Conservation (phyloP, 2,329 filamentous ascomycete genomes). For the Metarhizium anisopliae region DNA sequence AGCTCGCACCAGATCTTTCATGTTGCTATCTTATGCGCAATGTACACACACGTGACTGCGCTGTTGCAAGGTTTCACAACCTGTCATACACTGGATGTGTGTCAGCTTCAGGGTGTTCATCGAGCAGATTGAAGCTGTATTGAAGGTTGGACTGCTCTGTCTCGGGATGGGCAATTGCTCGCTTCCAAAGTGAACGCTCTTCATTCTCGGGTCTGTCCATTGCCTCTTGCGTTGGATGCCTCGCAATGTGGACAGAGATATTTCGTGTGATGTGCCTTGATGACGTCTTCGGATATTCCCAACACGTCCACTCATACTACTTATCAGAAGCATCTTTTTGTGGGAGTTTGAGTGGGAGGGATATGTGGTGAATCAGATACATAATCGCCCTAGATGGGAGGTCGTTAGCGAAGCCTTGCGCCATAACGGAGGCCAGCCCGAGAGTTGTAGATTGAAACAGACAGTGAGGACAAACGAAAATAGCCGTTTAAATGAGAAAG, state of each 20-base stretch:
- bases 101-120: slow-evolving; percentile 7
- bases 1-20: slow-evolving; percentile 47
- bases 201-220: background rate
- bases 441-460: too few species aligned
- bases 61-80: slow-evolving; percentile 11
- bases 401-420: too few species aligned
- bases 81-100: slow-evolving; percentile 10
- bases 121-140: background rate
- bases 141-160: background rate
- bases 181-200: background rate
- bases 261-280: background rate
- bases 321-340: too few species aligned
- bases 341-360: too few species aligned
- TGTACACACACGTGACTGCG: slow-evolving; percentile 10
- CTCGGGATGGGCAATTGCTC: background rate
- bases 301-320: too few species aligned
- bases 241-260: background rate
- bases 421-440: too few species aligned
- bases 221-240: background rate
- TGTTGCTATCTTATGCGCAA: slow-evolving; percentile 30
- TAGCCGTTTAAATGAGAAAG: too few species aligned
- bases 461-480: too few species aligned
- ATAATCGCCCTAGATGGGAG: too few species aligned
- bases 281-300: too few species aligned
- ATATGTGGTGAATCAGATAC: too few species aligned